Evolutionary conservation across 305 asterid genomes (phyloP).

Genomic region (Salvia sclarea): DNA sequence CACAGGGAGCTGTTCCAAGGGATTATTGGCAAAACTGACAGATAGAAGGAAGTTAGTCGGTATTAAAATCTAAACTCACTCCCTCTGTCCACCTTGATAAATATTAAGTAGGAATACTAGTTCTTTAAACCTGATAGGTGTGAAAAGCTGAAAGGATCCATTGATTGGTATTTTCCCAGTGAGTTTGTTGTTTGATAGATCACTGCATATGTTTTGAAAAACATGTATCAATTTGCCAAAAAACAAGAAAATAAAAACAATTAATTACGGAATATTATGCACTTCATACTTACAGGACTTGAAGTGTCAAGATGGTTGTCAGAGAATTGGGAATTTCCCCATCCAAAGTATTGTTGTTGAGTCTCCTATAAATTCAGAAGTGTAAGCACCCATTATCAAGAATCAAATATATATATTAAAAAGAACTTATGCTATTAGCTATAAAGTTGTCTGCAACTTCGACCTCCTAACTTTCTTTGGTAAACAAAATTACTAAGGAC

Average conservation of each 20-base stretch:
- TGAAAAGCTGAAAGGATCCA: slow-evolving; percentile 89
- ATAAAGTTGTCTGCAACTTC: slow-evolving; percentile 2
- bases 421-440: background rate
- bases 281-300: slow-evolving; percentile 85
- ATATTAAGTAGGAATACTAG: slow-evolving; percentile 30
- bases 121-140: slow-evolving; percentile 80
- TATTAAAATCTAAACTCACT: slow-evolving; percentile 28
- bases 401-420: slow-evolving; percentile 11
- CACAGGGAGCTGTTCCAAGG: slow-evolving; percentile 53
- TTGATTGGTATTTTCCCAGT: slow-evolving; percentile 69
- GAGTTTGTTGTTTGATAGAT: slow-evolving; percentile 76
- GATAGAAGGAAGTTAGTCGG: slow-evolving; percentile 33
- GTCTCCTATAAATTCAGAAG: slow-evolving; percentile 60
- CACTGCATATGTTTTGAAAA: slow-evolving; percentile 53
- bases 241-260: slow-evolving; percentile 13
- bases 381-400: slow-evolving; percentile 28
- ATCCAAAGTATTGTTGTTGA: slow-evolving; percentile 74
- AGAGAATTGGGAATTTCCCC: slow-evolving; percentile 67
- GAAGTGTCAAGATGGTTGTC: slow-evolving; percentile 69
- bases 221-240: slow-evolving; percentile 31
- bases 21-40: slow-evolving; percentile 70
- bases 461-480: slow-evolving; percentile 8
- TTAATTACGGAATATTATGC: slow-evolving; percentile 21
- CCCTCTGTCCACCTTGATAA: slow-evolving; percentile 16
- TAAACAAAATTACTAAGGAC: background rate